Evolutionary conservation across 169 alveolate genomes (phyloP), one percentile per base, ranked within the genome.

Genomic region (Theileria parva): DNA sequence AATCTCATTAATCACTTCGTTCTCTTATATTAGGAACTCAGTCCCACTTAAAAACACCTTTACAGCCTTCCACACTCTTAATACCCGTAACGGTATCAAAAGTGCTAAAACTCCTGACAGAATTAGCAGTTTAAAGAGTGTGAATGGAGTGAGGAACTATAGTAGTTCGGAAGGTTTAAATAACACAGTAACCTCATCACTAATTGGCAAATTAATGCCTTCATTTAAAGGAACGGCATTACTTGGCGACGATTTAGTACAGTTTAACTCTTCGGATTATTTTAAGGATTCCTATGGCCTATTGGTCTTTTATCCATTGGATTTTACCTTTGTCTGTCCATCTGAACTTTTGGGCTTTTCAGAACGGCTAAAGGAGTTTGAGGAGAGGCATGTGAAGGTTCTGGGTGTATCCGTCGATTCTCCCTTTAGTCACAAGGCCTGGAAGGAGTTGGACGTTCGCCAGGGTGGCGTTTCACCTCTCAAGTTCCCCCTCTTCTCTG

Each of bases 241-340:
- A 39, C 74, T 84, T 51, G 76, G 87, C 39, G 85, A 81, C 19
- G 90, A 73, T 69, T 64, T 91, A 32, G 63, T 70, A 37, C 86
- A 91, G 61, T 83, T 91, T 25, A 83, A 87, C 55, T 53, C 88
- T 15, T 57, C 84, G 44, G 87, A 86, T 13, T 85, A 89, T 66
- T 74, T 86, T 66, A 86, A 85, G 34, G 89, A 80, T 17, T 76
- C 83, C 48, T 88, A 86, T 72, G 93, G 91, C 32, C 64, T 89
- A 51, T 39, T 91, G 51, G 73, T 91, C n/a, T 91, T 91, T 44
- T 91, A 91, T 77, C 95, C 95, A 12, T 71, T 91, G 79, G 92
- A 91, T 71, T 91, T 86, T 53, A 91, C 95, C 53, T 91, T 91
- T 51, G 95, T 91, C 23, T 91, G 95, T 48, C 95, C 95, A 23